These are phyloP conservation scores for Rhinocladiella similis DNA, from an alignment of 2,329 filamentous ascomycete species.

Conservation along the genomic window DNA sequence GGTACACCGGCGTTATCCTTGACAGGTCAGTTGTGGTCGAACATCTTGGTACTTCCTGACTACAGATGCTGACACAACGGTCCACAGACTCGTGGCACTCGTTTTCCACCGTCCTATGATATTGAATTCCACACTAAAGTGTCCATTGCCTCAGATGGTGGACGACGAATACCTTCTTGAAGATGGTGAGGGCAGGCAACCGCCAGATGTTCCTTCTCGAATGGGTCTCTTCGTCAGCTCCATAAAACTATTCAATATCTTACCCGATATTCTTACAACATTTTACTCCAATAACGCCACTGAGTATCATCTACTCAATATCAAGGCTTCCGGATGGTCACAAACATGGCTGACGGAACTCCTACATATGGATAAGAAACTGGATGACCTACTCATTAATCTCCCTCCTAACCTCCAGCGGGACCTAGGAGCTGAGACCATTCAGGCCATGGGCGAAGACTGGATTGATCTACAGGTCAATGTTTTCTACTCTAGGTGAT, in stretches of 20 bases:
- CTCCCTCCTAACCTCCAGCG: too few relatives aligned
- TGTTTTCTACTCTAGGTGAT: not conserved
- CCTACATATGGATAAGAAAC: too few relatives aligned
- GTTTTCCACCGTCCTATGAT: not conserved
- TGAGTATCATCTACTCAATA: not conserved
- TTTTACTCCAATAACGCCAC: constrained; percentile 1
- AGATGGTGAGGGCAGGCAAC: constrained; percentile 27
- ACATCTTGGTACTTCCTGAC: constrained; percentile 28
- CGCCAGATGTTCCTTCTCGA: constrained; percentile 31
- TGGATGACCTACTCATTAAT: too few relatives aligned
- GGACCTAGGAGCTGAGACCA: too few relatives aligned
- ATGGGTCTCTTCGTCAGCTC: constrained; percentile 37
- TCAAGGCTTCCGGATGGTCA: too few relatives aligned
- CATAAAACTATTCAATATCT: constrained; percentile 37
- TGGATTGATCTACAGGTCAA: not conserved
- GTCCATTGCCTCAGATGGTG: not conserved
- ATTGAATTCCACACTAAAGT: not conserved
- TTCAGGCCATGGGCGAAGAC: too few relatives aligned
- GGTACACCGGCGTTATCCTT: constrained; percentile 36
- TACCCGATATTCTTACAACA: constrained; percentile 35
- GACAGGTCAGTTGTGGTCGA: too few relatives aligned
- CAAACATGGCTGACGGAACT: too few relatives aligned
- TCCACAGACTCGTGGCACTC: not conserved
- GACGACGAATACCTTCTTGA: constrained; percentile 23
- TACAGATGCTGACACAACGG: too few relatives aligned